These are phyloP conservation scores for Lactarius akahatsu DNA, from an alignment of 768 basidiomycete species.

Conservation along the genomic window DNA sequence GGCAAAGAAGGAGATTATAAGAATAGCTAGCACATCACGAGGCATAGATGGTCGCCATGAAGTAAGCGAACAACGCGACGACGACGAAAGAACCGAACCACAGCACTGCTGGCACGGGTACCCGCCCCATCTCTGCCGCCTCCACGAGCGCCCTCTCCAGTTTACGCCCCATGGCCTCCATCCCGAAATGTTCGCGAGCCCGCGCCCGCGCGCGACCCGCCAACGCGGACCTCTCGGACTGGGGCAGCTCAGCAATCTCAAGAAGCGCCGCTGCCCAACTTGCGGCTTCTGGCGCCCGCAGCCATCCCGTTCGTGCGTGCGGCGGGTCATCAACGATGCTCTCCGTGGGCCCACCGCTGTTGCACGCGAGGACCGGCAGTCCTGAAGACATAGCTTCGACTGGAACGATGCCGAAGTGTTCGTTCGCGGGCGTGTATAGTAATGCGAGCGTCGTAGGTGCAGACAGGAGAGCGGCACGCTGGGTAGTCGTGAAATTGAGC, in stretches of 20 bases:
- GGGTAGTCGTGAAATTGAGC: constrained; percentile 85
- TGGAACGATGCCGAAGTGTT: constrained; percentile 97
- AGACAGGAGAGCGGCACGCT: constrained; percentile 79
- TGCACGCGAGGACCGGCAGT: constrained; percentile 83
- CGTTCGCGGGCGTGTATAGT: constrained; percentile 91
- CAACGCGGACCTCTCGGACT: constrained; percentile 48
- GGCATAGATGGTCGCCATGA: constrained; percentile 19
- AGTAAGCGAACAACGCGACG: constrained; percentile 19
- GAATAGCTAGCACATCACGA: neutral
- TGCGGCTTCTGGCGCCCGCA: constrained; percentile 58
- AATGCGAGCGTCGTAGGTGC: constrained; percentile 66
- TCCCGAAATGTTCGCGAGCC: constrained; percentile 66
- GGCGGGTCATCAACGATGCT: constrained; percentile 55
- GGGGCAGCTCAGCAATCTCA: constrained; percentile 52
- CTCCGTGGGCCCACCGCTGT: constrained; percentile 89
- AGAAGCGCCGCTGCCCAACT: constrained; percentile 70
- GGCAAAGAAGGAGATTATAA: neutral
- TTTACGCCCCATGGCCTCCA: constrained; percentile 67
- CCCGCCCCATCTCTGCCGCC: constrained; percentile 56
- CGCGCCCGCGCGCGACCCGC: constrained; percentile 56
- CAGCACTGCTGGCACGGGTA: constrained; percentile 25
- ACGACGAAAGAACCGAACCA: constrained; percentile 21
- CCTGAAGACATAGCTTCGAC: constrained; percentile 94
- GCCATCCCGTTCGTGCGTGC: constrained; percentile 70
- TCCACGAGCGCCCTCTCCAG: constrained; percentile 56